phyloP scores from a whole-genome alignment of 2,329 filamentous ascomycete species.

The Passalora sequoiae region DNA sequence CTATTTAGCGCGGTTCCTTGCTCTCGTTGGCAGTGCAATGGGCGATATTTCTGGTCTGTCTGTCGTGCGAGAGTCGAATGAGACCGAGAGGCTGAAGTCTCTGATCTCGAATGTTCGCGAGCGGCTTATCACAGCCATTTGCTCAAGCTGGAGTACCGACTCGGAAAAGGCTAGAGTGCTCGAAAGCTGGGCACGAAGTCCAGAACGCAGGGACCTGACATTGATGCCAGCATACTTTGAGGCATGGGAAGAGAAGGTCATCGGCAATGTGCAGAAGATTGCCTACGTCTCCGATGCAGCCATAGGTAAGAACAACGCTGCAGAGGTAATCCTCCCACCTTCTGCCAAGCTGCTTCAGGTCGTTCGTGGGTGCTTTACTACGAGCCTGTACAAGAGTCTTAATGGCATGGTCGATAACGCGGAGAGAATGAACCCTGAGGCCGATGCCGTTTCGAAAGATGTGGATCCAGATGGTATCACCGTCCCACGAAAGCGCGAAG shows the following conservation, averaged over 20 bases:
- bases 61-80: conserved; percentile 54
- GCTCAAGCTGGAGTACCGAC: conserved; percentile 87
- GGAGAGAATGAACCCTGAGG: conserved; percentile 62
- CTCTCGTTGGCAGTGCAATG: conserved; percentile 77
- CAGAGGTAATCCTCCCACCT: conserved; percentile 78
- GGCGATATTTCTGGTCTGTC: conserved; percentile 75
- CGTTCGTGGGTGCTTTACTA: conserved; percentile 87
- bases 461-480: conserved; percentile 49
- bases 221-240: conserved; percentile 84
- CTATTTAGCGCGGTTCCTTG: conserved; percentile 77
- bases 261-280: conserved; percentile 89
- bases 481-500: conserved; percentile 21
- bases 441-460: conserved; percentile 48
- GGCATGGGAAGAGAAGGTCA: conserved; percentile 74
- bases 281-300: conserved; percentile 87
- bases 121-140: conserved; percentile 77
- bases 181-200: conserved; percentile 85
- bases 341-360: conserved; percentile 82
- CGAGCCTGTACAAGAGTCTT: conserved; percentile 85
- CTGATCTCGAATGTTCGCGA: conserved; percentile 77
- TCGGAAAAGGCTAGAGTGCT: conserved; percentile 87
- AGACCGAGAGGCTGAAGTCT: conserved; percentile 62
- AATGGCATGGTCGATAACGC: conserved; percentile 97
- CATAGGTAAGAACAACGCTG: conserved; percentile 50
- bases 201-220: conserved; percentile 79